These are phyloP conservation scores for Gliomastix tumulicola DNA, from an alignment of 2,329 filamentous ascomycete species.

Conservation along the genomic window DNA sequence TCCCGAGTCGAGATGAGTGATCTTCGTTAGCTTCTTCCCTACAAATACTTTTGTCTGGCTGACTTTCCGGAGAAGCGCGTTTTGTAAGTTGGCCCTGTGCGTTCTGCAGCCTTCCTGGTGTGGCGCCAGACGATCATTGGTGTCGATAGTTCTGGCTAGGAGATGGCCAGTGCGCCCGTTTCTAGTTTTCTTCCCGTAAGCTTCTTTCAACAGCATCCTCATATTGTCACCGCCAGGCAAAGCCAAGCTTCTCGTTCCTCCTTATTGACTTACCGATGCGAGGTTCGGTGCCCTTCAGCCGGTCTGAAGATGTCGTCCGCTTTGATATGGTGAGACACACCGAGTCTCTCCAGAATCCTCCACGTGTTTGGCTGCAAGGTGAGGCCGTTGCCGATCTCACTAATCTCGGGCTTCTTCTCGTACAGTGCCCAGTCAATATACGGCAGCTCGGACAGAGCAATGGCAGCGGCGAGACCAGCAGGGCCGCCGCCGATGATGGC, in stretches of 20 bases:
- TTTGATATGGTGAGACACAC: constrained; percentile 19
- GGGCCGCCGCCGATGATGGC: constrained; percentile 19
- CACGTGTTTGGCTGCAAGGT: constrained; percentile 25
- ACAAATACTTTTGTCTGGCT: constrained; percentile 33
- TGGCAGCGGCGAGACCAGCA: constrained; percentile 20
- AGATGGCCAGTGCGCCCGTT: constrained; percentile 22
- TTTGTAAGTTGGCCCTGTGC: constrained; percentile 33
- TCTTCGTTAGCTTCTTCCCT: constrained; percentile 29
- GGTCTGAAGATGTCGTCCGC: constrained; percentile 20
- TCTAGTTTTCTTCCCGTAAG: too few relatives aligned
- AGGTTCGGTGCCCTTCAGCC: constrained; percentile 13
- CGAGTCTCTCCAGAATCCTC: constrained; percentile 22
- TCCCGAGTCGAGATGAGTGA: constrained; percentile 25
- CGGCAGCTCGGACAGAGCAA: constrained; percentile 17
- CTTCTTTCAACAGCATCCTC: too few relatives aligned
- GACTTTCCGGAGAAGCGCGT: constrained; percentile 37
- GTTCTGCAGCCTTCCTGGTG: constrained; percentile 18
- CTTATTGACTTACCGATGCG: constrained; percentile 11
- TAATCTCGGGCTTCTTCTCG: constrained; percentile 25
- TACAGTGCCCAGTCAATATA: constrained; percentile 24
- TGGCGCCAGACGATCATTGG: constrained; percentile 11
- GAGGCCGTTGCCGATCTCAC: constrained; percentile 28
- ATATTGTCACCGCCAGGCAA: too few relatives aligned
- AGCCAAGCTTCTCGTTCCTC: too few relatives aligned
- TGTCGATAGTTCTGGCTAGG: constrained; percentile 12